Evolutionary conservation across 495 filamentous ascomycete genomes (phyloP).

Genomic region (Elaphomyces granulatus): DNA sequence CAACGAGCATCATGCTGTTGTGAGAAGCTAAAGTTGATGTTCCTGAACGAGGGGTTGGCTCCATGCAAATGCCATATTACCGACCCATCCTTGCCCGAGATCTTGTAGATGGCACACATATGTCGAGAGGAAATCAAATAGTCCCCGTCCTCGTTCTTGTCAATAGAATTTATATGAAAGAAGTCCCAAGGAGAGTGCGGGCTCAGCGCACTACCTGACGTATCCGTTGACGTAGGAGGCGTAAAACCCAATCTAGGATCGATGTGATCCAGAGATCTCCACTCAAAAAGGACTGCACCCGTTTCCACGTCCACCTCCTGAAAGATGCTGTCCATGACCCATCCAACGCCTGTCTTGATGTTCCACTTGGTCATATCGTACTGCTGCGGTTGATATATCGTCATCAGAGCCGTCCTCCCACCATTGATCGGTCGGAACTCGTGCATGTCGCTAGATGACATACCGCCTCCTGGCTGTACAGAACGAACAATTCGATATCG

Average conservation of each 20-base stretch:
- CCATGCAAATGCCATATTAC: slow-evolving; percentile 46
- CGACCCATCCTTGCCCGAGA: slow-evolving; percentile 42
- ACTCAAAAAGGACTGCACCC: slow-evolving; percentile 37
- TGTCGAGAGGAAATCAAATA: slow-evolving; percentile 48
- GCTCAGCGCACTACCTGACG: slow-evolving; percentile 29
- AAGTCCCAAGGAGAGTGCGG: slow-evolving; percentile 42
- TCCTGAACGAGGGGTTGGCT: slow-evolving; percentile 30
- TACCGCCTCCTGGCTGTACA: slow-evolving; percentile 30
- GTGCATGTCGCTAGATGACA: slow-evolving; percentile 37
- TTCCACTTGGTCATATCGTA: slow-evolving; percentile 40
- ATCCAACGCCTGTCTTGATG: slow-evolving; percentile 30
- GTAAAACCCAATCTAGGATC: slow-evolving; percentile 33
- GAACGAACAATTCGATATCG: slow-evolving; percentile 35
- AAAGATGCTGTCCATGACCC: slow-evolving; percentile 37
- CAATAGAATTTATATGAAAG: slow-evolving; percentile 52
- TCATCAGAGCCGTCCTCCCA: slow-evolving; percentile 39
- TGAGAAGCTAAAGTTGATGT: slow-evolving; percentile 40
- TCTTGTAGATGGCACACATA: slow-evolving; percentile 42
- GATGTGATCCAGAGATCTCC: slow-evolving; percentile 37
- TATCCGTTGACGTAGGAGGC: slow-evolving; percentile 31
- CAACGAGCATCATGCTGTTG: slow-evolving; percentile 50
- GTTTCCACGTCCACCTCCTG: slow-evolving; percentile 39
- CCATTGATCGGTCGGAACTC: slow-evolving; percentile 34
- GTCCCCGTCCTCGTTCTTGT: slow-evolving; percentile 41
- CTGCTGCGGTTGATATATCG: slow-evolving; percentile 40